Evolutionary conservation across 495 filamentous ascomycete genomes (phyloP), one percentile per base, ranked within the genome.

Genomic region (Gamarada debralockiae): DNA sequence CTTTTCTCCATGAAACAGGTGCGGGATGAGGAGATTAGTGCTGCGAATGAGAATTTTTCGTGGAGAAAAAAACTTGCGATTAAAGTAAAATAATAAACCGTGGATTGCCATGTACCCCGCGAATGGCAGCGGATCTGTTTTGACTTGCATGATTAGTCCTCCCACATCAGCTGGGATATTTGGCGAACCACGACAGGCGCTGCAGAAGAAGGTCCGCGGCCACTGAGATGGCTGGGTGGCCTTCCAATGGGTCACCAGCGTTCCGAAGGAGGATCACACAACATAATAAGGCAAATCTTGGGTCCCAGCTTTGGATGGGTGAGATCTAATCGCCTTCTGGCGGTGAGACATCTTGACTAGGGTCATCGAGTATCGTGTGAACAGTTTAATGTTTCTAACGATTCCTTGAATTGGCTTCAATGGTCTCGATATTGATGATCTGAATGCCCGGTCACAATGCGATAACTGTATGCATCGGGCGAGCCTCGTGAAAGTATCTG

Each of bases 281-380:
- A 22, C 43, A 49, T 27, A 49, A 40, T 22, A 40, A 58, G 56
- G 56, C 56, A 58, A 54, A 14, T 27, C 24, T 37, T 40, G 24
- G 10, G 42, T 27, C 18, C 38, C 29, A 44, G 27, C 27, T 29
- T 10, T 29, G 27, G 27, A 10, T 29, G 27, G 27, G 10, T 21
- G 14, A 15, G 23, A 59, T 52, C 52, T 55, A 27, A 40, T 47
- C 40, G 45, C 56, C 56, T 50, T 47, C 44, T 24, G 36, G 6
- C 10, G 9, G 21, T 48, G 27, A 48, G 44, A 48, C 44, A 33
- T 33, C 15, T 27, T 15, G 29, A 22, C 14, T 17, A 33, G 45
- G 24, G 10, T 12, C 45, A 27, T 1, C 14, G 13, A 34, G n/a
- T 20, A 20, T 24, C 17, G 20, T 12, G n/a, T 14, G 18, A 48